Percentiles rank a stretch among this genome's conserved stretches.
phyloP scores from a whole-genome alignment of 2,329 filamentous ascomycete genomes.

The Hortaea werneckii region DNA sequence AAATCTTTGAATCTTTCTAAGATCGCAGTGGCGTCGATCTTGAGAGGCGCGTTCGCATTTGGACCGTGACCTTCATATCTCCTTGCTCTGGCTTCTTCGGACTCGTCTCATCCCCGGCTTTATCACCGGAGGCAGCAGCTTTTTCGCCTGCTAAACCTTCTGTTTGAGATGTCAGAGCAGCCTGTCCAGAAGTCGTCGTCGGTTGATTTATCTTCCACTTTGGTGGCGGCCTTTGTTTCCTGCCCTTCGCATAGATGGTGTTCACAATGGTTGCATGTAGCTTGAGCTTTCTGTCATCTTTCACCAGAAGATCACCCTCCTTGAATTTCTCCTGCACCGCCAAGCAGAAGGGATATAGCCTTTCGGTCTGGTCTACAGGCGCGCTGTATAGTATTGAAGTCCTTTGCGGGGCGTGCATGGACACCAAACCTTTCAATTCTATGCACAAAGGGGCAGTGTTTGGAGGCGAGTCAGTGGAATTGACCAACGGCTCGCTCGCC shows the following conservation, averaged over 20 bases:
- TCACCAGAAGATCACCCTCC: slow-evolving; percentile 45
- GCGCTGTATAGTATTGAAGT: slow-evolving; percentile 57
- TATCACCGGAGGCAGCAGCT: background rate
- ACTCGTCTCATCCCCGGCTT: background rate
- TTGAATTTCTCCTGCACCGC: slow-evolving; percentile 46
- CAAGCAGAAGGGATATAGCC: slow-evolving; percentile 49
- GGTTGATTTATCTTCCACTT: slow-evolving; percentile 3
- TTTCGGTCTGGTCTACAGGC: slow-evolving; percentile 44
- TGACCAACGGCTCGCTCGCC: background rate
- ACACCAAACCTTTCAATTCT: slow-evolving; percentile 39
- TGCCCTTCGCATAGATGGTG: slow-evolving; percentile 60
- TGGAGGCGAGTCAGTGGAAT: background rate
- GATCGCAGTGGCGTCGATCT: slow-evolving; percentile 32
- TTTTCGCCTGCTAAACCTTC: background rate
- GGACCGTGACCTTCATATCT: slow-evolving; percentile 21
- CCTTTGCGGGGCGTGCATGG: slow-evolving; percentile 50
- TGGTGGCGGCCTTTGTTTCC: slow-evolving; percentile 13
- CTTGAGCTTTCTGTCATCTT: slow-evolving; percentile 54
- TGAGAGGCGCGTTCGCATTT: slow-evolving; percentile 26
- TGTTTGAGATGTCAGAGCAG: background rate
- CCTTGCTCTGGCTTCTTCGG: background rate
- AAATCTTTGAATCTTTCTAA: slow-evolving; percentile 52
- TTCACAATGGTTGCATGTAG: slow-evolving; percentile 82
- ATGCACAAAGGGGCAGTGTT: slow-evolving; percentile 22
- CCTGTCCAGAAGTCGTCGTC: background rate